Conservation (phyloP, 306 rosid species). For the Quercus dentata region DNA sequence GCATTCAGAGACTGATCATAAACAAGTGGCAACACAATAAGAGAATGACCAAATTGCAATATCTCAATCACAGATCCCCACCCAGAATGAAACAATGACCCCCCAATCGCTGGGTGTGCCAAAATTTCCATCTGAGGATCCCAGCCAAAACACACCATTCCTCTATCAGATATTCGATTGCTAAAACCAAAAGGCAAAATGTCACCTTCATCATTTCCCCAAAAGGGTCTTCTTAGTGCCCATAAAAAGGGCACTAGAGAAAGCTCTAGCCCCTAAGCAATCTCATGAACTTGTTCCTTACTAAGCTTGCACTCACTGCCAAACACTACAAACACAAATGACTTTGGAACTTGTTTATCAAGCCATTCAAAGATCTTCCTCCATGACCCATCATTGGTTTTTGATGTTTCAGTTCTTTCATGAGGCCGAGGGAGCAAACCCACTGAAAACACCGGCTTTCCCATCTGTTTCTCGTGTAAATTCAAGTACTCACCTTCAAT, state of each 20-base stretch:
- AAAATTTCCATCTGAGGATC: conserved; percentile 36
- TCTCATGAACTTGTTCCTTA: conserved; percentile 33
- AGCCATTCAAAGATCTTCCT: conserved; percentile 38
- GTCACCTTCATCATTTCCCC: conserved; percentile 27
- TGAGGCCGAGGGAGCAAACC: conserved; percentile 39
- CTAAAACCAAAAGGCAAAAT: conserved; percentile 23
- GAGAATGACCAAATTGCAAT: conserved; percentile 38
- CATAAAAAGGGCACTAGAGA: conserved; percentile 41
- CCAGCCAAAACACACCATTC: conserved; percentile 31
- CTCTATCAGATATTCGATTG: conserved; percentile 22
- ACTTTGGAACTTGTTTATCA: conserved; percentile 24
- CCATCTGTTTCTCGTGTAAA: conserved; percentile 1
- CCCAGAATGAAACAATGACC: conserved; percentile 37
- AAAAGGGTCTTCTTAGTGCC: conserved; percentile 30
- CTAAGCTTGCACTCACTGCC: conserved; percentile 42
- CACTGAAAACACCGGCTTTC: conserved; percentile 33
- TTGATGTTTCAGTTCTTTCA: conserved; percentile 11
- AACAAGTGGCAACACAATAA: conserved; percentile 33
- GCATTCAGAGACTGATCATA: conserved; percentile 43
- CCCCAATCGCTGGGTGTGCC: conserved; percentile 41
- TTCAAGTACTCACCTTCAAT: conserved; percentile 32
- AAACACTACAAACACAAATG: conserved; percentile 44
- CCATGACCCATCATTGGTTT: not conserved
- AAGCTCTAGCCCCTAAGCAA: conserved; percentile 43
- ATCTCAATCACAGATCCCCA: conserved; percentile 45